Evolutionary conservation across 768 basidiomycete species (phyloP), one percentile per base, ranked within the genome.

Genomic region (Leccinum incarnatum): DNA sequence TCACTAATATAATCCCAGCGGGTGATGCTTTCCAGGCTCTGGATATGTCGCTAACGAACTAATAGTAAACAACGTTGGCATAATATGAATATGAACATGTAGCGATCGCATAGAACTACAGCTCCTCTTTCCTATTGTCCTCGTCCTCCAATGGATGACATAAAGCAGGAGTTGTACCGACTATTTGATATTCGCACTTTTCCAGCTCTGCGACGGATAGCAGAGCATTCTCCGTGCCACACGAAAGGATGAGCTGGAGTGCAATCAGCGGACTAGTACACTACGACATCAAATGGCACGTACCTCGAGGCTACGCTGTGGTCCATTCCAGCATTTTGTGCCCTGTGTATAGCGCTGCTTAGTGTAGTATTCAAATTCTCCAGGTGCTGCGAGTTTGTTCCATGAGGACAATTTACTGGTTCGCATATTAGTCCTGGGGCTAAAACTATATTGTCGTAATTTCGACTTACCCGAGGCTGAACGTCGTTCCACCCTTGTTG

Each of bases 261-360:
- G 6, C 15, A 50, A 57, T 61, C 8, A 68, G 61, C 30, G 9
- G 54, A n/a, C 21, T 6, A 47, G 51, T 15, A 19, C 36, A 47
- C 15, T 11, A 30, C 54, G 5, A 49, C 7, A 37, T 30, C 34
- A 23, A 15, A 54, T 51, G 21, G 5, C 17, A 74, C 81, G 52
- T 72, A 92, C 93, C 69, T 84, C 80, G 32, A 93, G 89, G 60
- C 83, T 93, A 30, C 96, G 85, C 62, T 91, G 83, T 4, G 97
- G 97, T 1, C 97, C 96, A 67, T 97, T 97, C 96, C 95, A 97
- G 78, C 96, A 98, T 67, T 87, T 85, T 5, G 93, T 81, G 42
- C 96, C 97, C 54, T 81, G 78, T 37, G 85, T 85, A 76, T 98
- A 99, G 14, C 83, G 73, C 67, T 96, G 94, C 66, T 84, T 87